Conservation (phyloP, 1,284 basidiomycete genomes). For the Ustilago hordei region DNA sequence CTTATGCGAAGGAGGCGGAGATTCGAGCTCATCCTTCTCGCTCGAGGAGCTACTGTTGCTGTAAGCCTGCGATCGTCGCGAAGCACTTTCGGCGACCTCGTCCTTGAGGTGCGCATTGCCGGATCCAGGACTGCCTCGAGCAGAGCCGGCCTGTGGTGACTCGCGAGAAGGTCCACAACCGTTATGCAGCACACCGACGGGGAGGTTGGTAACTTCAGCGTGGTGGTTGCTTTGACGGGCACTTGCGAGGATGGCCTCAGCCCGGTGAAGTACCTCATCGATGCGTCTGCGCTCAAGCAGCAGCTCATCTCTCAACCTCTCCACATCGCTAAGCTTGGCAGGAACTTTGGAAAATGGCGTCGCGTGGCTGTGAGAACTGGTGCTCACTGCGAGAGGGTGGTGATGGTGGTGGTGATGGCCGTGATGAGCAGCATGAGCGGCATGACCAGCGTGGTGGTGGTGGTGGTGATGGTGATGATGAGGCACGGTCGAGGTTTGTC, state of each 20-base stretch:
- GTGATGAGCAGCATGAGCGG: conserved; percentile 32
- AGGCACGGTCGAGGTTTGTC: conserved; percentile 20
- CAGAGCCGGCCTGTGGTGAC: conserved; percentile 23
- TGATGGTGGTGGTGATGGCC: conserved; percentile 51
- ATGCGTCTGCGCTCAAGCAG: conserved; percentile 57
- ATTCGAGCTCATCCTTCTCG: conserved; percentile 51
- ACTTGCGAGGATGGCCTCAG: conserved; percentile 52
- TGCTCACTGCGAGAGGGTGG: conserved; percentile 33
- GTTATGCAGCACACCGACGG: conserved; percentile 26
- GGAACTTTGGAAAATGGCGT: conserved; percentile 6
- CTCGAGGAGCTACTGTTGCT: conserved; percentile 42
- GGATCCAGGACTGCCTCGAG: conserved; percentile 26
- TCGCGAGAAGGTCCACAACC: conserved; percentile 26
- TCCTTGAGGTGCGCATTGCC: conserved; percentile 21
- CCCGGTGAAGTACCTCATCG: conserved; percentile 57
- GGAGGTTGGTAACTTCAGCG: conserved; percentile 16
- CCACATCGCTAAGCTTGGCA: conserved; percentile 53
- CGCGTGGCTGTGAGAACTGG: conserved; percentile 24
- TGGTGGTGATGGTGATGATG: conserved; percentile 57
- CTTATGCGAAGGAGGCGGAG: conserved; percentile 35
- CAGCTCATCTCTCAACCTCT: conserved; percentile 60
- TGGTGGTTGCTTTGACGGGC: conserved; percentile 29
- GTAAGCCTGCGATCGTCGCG: conserved; percentile 29
- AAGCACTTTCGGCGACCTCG: conserved; percentile 19
- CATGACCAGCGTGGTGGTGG: conserved; percentile 43